phyloP scores from a whole-genome alignment of 192 early-diverging fungal species.

The Coemansia sp. region DNA sequence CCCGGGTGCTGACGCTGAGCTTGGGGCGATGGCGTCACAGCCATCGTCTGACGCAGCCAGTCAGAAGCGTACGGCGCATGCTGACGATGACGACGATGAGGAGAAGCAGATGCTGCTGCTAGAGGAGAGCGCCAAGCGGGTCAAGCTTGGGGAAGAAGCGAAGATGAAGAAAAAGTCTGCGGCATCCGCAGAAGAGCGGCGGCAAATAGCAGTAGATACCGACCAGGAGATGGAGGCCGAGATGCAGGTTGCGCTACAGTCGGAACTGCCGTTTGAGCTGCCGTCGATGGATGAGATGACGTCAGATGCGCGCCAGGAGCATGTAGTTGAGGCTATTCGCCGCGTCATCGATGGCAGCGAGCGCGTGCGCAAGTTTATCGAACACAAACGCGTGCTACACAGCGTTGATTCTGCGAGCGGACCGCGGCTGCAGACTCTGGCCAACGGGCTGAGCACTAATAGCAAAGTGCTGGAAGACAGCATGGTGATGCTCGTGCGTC shows the following conservation, averaged over 20 bases:
- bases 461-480: conserved; percentile 46
- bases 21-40: neutral
- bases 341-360: conserved; percentile 23
- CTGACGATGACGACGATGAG: conserved; percentile 39
- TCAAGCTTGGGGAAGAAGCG: conserved; percentile 21
- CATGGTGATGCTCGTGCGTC: conserved; percentile 46
- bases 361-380: conserved; percentile 25
- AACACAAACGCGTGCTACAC: conserved; percentile 19
- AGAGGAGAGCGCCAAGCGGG: conserved; percentile 50
- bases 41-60: conserved; percentile 3
- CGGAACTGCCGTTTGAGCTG: conserved; percentile 20
- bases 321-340: conserved; percentile 23
- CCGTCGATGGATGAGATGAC: conserved; percentile 15
- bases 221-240: conserved; percentile 34
- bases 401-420: neutral
- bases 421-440: neutral
- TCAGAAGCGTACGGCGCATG: conserved; percentile 15
- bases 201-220: neutral
- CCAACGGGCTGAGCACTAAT: conserved; percentile 42
- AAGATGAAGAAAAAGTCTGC: neutral
- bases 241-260: conserved; percentile 7
- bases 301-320: conserved; percentile 9
- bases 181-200: neutral
- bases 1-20: conserved; percentile 10
- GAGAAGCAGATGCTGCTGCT: conserved; percentile 45